Evolutionary conservation across 208 protist species (phyloP), one percentile per base, ranked within the genome.

Genomic region (Leishmania mexicana): DNA sequence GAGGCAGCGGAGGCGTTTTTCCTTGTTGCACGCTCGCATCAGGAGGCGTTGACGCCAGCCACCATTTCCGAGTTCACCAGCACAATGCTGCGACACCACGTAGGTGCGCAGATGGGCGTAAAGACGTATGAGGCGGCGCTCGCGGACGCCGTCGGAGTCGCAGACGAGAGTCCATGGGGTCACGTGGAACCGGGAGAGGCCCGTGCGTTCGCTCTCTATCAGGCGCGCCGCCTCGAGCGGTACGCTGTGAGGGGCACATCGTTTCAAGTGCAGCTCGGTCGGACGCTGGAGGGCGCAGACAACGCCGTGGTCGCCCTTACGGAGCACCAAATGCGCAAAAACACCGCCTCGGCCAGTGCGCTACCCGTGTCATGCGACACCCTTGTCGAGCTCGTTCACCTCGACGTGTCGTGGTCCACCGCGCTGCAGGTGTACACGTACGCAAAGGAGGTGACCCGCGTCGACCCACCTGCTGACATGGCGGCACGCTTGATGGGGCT

Each of bases 371-470:
- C 83, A 1, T 77, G 80, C 31, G 84, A 89, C 24, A 79, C 86
- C 2, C 72, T 95, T 24, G 81, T 80, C 0, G 91, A 97, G 76
- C 70, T 97, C 11, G 84, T 93, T 78, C 89, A 93, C 81, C 81
- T 95, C 28, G 93, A 97, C 58, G 78, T 97, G 2, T 92, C 90
- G 7, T 97, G 94, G 93, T 76, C 76, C 11, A 84, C 80, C 5
- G 92, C 92, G 15, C 81, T 97, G 76, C 81, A 85, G 64, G 78
- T 96, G 62, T 89, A 90, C 75, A 62, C 74, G 28, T 90, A 90
- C 78, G 87, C 83, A 0, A 67, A 49, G 51, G 79, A 84, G 71
- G 19, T 89, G 82, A 76, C 45, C 54, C 58, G 19, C 17, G 71
- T 84, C 3, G 85, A 89, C 21, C 85, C 87, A 45, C 93, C 94